Evolutionary conservation across 1,284 basidiomycete species (phyloP).

Genomic region (Fistulina hepatica): DNA sequence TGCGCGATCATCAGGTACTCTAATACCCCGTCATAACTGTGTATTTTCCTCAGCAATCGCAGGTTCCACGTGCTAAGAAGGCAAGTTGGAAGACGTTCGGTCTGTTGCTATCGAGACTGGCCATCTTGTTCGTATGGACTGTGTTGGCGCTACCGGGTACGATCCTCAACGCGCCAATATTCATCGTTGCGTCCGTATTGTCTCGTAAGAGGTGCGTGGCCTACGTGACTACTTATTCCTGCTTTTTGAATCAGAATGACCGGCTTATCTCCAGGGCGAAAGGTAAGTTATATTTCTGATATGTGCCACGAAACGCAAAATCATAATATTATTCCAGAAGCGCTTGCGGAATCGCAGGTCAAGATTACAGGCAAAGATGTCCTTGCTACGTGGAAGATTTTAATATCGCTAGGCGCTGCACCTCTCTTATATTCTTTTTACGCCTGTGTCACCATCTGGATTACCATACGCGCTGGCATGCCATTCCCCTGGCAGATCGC

Average conservation of each 20-base stretch:
- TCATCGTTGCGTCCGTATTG: conserved; percentile 85
- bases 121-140: conserved; percentile 78
- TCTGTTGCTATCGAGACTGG: conserved; percentile 77
- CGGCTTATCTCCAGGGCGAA: no score
- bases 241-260: no score
- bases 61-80: conserved; percentile 76
- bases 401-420: conserved; percentile 87
- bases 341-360: conserved; percentile 90
- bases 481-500: conserved; percentile 58
- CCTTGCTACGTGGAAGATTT: conserved; percentile 95
- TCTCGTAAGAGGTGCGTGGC: conserved; percentile 84
- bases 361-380: conserved; percentile 95
- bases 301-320: conserved; percentile 4
- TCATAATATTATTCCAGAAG: conserved; percentile 49
- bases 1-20: conserved; percentile 91
- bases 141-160: conserved; percentile 87
- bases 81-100: conserved; percentile 83
- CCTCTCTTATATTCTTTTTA: conserved; percentile 85
- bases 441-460: conserved; percentile 67
- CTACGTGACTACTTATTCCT: no score
- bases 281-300: conserved; percentile 35
- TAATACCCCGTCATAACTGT: conserved; percentile 5
- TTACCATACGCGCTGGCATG: conserved; percentile 63
- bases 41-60: conserved; percentile 3
- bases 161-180: conserved; percentile 93